Evolutionary conservation across 1,284 basidiomycete species (phyloP), one percentile per base, ranked within the genome.

Genomic region (Albatrellus sp.): DNA sequence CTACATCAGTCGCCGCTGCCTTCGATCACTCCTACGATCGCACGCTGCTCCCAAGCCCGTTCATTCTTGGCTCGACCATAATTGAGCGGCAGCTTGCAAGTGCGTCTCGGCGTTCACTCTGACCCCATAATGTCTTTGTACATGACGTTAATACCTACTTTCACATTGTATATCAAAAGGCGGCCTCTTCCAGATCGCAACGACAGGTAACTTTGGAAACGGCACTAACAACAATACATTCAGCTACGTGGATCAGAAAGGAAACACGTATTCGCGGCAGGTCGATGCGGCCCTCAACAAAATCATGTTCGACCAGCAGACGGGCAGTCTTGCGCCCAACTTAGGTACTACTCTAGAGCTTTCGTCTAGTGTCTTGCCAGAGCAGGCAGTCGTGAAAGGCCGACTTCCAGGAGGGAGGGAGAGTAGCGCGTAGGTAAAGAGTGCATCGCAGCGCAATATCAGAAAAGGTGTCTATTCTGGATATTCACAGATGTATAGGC

Each of bases 11-110:
- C 53, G 63, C 63, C 41, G 64, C 72, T 1, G 55, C 58, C 7
- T 71, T 86, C 50, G 80, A 86, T 53, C 82, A 85, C 54, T 78
- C 75, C 1, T 87, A 84, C 55, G 60, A 74, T 45, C 73, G 81
- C 14, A 62, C 65, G 12, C 60, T 78, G 32, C 56, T 70, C 12
- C 80, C 80, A 1, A 66, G 67, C 37, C 77, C 80, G 1, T 74
- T 81, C 52, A 69, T 74, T 42, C 57, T 74, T 1, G 68, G 68
- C 5, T 78, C 76, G 3, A 72, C 68, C 5, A 84, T 80, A 32
- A 48, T 57, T 3, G 71, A 78, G 47, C 71, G 64, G 32, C 83
- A 86, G 55, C 57, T 69, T 32, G 68, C 80, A 17, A 61, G 79
- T 77, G 51, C 53, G 70, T 50, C 29, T 33, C 13, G 17, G 3